Base-by-base conservation (phyloP, 768 basidiomycete genomes). In the Suillus alpinus region DNA sequence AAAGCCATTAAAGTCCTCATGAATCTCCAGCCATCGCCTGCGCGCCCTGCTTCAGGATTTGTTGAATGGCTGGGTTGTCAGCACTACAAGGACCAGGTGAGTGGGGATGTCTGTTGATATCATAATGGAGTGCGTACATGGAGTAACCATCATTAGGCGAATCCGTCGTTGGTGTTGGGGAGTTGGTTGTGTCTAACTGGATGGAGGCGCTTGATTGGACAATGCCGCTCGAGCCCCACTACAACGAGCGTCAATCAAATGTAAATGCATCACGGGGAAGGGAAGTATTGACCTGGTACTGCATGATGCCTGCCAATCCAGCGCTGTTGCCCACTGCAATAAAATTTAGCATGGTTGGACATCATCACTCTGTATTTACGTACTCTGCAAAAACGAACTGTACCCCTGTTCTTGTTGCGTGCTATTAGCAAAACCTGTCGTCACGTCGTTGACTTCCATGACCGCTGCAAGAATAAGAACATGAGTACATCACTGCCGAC, bases 121-220 rank as follows among this genome's bases (percentile, higher is more conserved):
- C 23, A 55, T 23, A 39, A 37, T 4, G 23, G 16, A 12, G 16
- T 31, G 55, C 75, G 47, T 39, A 75, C 73, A 60, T 75, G 46
- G 77, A 76, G 65, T 88, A 88, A 68, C 87, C 87, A 70, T 89
- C 87, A 56, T 86, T 84, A 20, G 87, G 87, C 2, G 86, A 84
- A 16, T 76, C 59, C 6, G 16, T 72, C 63, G 18, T 67, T 66
- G 31, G 61, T 29, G 31, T 71, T 6, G 72, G 63, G 31, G 73
- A 26, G 29, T 68, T 63, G 6, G 77, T 83, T 9, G 75, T 74
- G 47, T 55, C 52, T 39, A 55, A 32, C 52, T 55, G 71, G 57
- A 87, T 77, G 1, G 77, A 69, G 12, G 83, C 81, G 39, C 84
- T 84, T 20, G 72, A 68, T 56, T 72, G 57, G 9, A 78, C 68